A percentile compares a stretch with the other conserved stretches of the same genome.
Evolutionary conservation across 2,329 filamentous ascomycete genomes (phyloP).

Genomic region (Venturiaceae sp.): DNA sequence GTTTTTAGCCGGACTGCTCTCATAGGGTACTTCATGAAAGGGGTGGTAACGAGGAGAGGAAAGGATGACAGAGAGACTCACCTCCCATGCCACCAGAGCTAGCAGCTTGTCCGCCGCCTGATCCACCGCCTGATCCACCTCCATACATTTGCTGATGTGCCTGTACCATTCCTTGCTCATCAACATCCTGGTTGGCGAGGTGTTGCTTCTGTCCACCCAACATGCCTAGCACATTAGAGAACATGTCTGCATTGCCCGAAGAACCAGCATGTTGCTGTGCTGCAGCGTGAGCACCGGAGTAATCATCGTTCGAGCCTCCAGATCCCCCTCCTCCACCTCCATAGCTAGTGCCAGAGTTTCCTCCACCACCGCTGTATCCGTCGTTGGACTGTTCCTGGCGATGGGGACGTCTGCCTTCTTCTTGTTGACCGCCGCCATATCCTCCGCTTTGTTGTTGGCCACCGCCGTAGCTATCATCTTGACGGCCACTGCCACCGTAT

Average conservation of each 20-base stretch:
- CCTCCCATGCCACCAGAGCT: slow-evolving; percentile 30
- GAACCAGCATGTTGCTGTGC: slow-evolving; percentile 44
- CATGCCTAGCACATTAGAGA: slow-evolving; percentile 46
- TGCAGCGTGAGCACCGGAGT: slow-evolving; percentile 43
- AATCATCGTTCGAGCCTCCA: slow-evolving; percentile 37
- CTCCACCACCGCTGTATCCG: slow-evolving; percentile 13
- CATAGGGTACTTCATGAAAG: background rate
- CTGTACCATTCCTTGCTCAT: slow-evolving; percentile 58
- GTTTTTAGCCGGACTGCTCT: slow-evolving; percentile 25
- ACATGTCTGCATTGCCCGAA: slow-evolving; percentile 41
- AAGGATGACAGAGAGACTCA: background rate
- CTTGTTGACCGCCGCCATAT: slow-evolving; percentile 6
- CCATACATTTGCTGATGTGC: slow-evolving; percentile 70
- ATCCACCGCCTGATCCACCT: slow-evolving; percentile 29
- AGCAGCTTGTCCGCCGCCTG: slow-evolving; percentile 26
- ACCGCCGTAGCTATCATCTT: slow-evolving; percentile 12
- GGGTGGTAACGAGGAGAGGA: background rate
- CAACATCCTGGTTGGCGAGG: slow-evolving; percentile 41
- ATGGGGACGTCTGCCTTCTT: slow-evolving; percentile 10
- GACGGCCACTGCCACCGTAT: slow-evolving; percentile 10
- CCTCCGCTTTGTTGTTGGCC: slow-evolving; percentile 6
- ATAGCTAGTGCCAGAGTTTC: slow-evolving; percentile 28
- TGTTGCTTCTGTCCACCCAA: slow-evolving; percentile 44
- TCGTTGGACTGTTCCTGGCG: slow-evolving; percentile 12
- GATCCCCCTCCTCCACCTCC: slow-evolving; percentile 25